Percentiles rank a stretch among this genome's conserved stretches.
Conservation (phyloP, 805 yeast species). For the Monosporozyma siamensis region DNA sequence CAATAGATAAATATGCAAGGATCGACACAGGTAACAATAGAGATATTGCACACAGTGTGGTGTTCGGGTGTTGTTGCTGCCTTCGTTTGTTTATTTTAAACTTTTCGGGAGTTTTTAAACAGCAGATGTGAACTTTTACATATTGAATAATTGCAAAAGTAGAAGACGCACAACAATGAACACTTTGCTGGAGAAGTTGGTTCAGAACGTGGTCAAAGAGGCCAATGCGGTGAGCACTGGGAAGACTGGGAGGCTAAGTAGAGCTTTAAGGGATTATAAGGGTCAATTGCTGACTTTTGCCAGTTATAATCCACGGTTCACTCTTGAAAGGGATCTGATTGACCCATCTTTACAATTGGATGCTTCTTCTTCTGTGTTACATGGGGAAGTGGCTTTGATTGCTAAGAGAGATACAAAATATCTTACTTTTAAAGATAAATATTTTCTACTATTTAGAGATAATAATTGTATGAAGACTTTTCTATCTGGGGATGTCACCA, state of each 20-base stretch:
- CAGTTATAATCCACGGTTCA: not conserved
- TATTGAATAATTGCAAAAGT: too few relatives aligned
- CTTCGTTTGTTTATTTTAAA: too few relatives aligned
- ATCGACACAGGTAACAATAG: too few relatives aligned
- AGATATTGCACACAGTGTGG: too few relatives aligned
- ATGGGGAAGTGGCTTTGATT: constrained; percentile 5
- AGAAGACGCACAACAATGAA: too few relatives aligned
- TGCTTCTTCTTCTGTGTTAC: not conserved
- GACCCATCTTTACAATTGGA: too few relatives aligned
- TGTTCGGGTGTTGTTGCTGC: too few relatives aligned
- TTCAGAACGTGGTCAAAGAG: not conserved
- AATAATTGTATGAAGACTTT: constrained; percentile 8
- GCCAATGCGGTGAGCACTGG: not conserved
- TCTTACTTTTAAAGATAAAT: constrained; percentile 24
- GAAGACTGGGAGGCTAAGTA: too few relatives aligned
- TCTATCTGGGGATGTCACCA: constrained; percentile 5
- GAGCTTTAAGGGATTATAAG: too few relatives aligned
- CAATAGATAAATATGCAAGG: too few relatives aligned
- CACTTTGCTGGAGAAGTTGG: constrained; percentile 1
- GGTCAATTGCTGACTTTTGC: not conserved
- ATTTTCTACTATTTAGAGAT: constrained; percentile 18
- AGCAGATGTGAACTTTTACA: too few relatives aligned
- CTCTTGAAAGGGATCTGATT: not conserved
- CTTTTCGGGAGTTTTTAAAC: too few relatives aligned
- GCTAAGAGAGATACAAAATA: constrained; percentile 23